phyloP scores from a whole-genome alignment of 805 yeast genomes.

The Dipodascopsis uninucleata region DNA sequence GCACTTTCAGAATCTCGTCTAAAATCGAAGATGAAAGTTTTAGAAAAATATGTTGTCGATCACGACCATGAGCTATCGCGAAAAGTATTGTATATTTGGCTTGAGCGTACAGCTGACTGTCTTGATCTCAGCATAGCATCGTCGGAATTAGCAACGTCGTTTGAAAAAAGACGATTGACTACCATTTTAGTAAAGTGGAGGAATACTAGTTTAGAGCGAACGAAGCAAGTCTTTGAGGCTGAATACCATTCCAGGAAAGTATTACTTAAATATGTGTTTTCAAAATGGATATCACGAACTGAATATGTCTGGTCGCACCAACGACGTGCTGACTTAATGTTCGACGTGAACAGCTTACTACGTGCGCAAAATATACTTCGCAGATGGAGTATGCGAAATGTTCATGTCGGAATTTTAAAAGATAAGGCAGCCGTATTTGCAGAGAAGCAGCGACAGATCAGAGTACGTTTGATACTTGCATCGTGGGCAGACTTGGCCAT shows the following conservation, averaged over 20 bases:
- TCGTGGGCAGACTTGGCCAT: constrained; percentile 18
- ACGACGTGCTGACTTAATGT: constrained; percentile 8
- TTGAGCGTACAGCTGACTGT: constrained; percentile 2
- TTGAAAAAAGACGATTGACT: too few species aligned
- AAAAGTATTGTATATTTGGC: constrained; percentile 5
- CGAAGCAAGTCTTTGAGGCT: too few species aligned
- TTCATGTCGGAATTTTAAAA: constrained; percentile 19
- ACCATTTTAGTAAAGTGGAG: too few species aligned
- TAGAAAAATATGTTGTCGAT: background rate
- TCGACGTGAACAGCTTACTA: constrained; percentile 18
- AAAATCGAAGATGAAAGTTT: background rate
- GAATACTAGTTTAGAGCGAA: too few species aligned
- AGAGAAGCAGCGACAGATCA: constrained; percentile 1
- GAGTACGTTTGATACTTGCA: constrained; percentile 11
- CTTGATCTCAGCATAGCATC: too few species aligned
- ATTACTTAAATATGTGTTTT: too few species aligned
- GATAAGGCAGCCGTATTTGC: constrained; percentile 16
- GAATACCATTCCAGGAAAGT: too few species aligned
- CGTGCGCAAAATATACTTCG: constrained; percentile 17
- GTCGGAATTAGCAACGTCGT: too few species aligned
- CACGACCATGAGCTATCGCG: background rate
- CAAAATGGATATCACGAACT: too few species aligned
- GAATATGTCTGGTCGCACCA: too few species aligned
- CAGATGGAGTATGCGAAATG: constrained; percentile 16
- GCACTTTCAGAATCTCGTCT: background rate